phyloP scores from a whole-genome alignment of 345 rosid genomes.

The Lenwebbia sp. region DNA sequence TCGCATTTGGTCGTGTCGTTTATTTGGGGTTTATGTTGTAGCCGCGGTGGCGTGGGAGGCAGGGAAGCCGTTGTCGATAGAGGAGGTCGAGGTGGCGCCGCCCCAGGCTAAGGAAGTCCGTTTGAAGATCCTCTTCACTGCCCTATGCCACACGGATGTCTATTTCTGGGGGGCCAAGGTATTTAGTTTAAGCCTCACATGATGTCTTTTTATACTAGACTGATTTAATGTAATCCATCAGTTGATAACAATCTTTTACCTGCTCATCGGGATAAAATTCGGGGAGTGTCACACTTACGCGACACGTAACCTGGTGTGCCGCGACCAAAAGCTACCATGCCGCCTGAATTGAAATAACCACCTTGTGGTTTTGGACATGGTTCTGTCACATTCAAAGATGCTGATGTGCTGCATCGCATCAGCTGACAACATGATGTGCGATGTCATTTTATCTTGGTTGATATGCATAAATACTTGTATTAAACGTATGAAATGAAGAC shows the following conservation, averaged over 20 bases:
- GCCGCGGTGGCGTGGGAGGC: conserved; percentile 52
- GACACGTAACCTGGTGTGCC: neutral
- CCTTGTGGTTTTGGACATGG: neutral
- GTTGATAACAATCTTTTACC: neutral
- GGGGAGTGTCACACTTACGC: neutral
- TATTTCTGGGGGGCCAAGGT: conserved; percentile 45
- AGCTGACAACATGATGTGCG: neutral
- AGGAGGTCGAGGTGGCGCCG: conserved; percentile 41
- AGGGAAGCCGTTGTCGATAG: conserved; percentile 36
- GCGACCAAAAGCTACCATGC: neutral
- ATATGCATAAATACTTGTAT: neutral
- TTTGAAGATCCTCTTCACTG: conserved; percentile 25
- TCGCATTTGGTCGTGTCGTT: neutral
- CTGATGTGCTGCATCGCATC: neutral
- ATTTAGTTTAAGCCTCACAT: neutral
- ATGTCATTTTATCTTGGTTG: neutral
- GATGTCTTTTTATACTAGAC: neutral
- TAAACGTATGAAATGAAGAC: neutral
- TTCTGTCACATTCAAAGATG: neutral
- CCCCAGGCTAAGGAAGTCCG: conserved; percentile 34
- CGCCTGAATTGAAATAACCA: neutral
- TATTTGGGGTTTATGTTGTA: neutral
- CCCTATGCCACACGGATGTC: conserved; percentile 36
- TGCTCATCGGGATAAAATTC: neutral
- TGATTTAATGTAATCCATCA: neutral